Base-by-base conservation (phyloP, 108 stramenopile genomes). In the Poteriospumella lacustris region DNA sequence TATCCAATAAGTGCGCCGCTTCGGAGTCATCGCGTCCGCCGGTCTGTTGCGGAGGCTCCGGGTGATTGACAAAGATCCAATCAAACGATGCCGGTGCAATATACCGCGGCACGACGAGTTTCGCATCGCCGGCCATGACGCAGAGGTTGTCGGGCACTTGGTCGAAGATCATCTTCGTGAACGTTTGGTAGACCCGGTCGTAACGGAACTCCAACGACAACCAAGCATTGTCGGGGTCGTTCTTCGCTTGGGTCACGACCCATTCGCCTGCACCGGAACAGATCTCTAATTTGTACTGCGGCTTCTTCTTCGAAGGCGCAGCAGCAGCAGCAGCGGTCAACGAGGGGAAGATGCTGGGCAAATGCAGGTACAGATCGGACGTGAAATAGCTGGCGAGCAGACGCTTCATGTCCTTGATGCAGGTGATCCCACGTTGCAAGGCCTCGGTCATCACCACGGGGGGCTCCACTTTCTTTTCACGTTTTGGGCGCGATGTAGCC, bases 251-350 rank as follows among this genome's bases (percentile, higher is more conserved):
- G 9, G 9, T 42, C 9, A 38, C 5, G 31, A 34, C 70, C 70
- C 70, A 73, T 56, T 73, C 70, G 19, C 70, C 70, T n/a, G 41
- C 70, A 34, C 70, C 70, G 33, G 70, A 73, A 24, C 70, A 73
- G 36, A 73, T 73, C 31, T 73, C 70, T 31, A 73, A 28, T 73
- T 73, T 73, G 5, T n/a, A n/a, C n/a, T n/a, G n/a, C n/a, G n/a
- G n/a, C n/a, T n/a, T n/a, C n/a, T n/a, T n/a, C n/a, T n/a, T n/a
- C n/a, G n/a, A n/a, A n/a, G n/a, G n/a, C n/a, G n/a, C n/a, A n/a
- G n/a, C n/a, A n/a, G n/a, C n/a, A n/a, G n/a, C n/a, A n/a, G n/a
- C n/a, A n/a, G n/a, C n/a, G n/a, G n/a, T n/a, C n/a, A n/a, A n/a
- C n/a, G n/a, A n/a, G n/a, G n/a, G n/a, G n/a, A n/a, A n/a, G n/a